Percentiles rank a stretch among this genome's conserved stretches.
These are phyloP conservation scores for Coemansia sp. DNA, from an alignment of 192 early-diverging fungal genomes.

Conservation along the genomic window DNA sequence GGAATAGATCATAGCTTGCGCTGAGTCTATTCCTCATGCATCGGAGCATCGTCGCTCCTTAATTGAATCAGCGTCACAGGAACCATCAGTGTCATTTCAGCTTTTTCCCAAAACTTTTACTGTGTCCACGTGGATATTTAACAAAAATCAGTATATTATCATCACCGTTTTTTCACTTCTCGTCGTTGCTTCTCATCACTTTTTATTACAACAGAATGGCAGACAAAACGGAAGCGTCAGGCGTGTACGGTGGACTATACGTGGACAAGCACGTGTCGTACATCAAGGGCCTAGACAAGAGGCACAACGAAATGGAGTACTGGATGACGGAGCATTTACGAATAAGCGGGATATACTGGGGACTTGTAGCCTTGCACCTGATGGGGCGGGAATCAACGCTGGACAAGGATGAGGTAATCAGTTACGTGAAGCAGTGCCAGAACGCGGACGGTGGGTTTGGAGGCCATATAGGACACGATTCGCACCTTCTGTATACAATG, in stretches of 20 bases:
- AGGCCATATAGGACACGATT: constrained; percentile 81
- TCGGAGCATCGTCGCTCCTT: too few relatives aligned
- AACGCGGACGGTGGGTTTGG: constrained; percentile 85
- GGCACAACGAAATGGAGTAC: constrained; percentile 87
- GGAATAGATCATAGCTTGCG: too few relatives aligned
- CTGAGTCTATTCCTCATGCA: too few relatives aligned
- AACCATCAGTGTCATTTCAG: too few relatives aligned
- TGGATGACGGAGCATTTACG: constrained; percentile 91
- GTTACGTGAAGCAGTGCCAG: constrained; percentile 80
- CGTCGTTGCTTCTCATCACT: too few relatives aligned
- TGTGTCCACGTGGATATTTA: too few relatives aligned
- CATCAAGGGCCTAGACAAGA: constrained; percentile 73
- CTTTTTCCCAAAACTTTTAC: too few relatives aligned
- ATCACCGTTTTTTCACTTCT: too few relatives aligned
- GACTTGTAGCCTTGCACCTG: constrained; percentile 77
- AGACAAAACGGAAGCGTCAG: too few relatives aligned
- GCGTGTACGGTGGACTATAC: constrained; percentile 31
- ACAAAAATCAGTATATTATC: too few relatives aligned
- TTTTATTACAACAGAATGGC: too few relatives aligned
- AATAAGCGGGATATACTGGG: constrained; percentile 94
- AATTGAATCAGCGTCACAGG: too few relatives aligned
- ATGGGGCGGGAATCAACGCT: constrained; percentile 67
- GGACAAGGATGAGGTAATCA: constrained; percentile 69
- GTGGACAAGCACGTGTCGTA: constrained; percentile 71
- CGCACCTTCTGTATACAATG: constrained; percentile 89